These are phyloP conservation scores for Theileria sp. DNA, from an alignment of 169 alveolate genomes.

Conservation along the genomic window DNA sequence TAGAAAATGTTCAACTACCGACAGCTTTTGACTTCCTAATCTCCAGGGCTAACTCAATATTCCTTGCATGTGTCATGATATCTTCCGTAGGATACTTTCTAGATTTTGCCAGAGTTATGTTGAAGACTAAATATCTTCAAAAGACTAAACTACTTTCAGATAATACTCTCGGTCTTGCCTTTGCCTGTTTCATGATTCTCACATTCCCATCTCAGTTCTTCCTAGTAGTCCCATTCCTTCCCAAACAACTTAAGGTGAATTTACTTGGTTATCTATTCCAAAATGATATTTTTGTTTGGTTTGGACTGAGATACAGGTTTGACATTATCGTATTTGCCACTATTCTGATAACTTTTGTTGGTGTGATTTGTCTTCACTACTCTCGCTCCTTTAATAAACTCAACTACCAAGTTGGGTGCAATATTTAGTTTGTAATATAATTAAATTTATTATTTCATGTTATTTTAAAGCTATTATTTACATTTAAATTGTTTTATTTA, in stretches of 20 bases:
- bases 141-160: constrained; percentile 40
- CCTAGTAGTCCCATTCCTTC: constrained; percentile 54
- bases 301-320: constrained; percentile 49
- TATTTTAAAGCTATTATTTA: not conserved
- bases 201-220: constrained; percentile 60
- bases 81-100: constrained; percentile 50
- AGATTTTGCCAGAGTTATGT: constrained; percentile 52
- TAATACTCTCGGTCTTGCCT: constrained; percentile 50
- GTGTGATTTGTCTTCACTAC: constrained; percentile 33
- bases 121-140: constrained; percentile 42
- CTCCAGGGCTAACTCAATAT: constrained; percentile 40
- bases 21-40: constrained; percentile 37
- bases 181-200: constrained; percentile 41
- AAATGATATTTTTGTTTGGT: constrained; percentile 38
- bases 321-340: constrained; percentile 32
- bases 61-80: constrained; percentile 33
- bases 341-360: constrained; percentile 22
- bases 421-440: constrained; percentile 6
- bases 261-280: constrained; percentile 33
- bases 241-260: constrained; percentile 2
- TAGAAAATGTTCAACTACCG: constrained; percentile 31
- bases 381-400: constrained; percentile 23
- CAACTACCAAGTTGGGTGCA: constrained; percentile 20
- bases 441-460: not conserved
- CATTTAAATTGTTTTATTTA: not conserved